Conservation (phyloP, 2,329 filamentous ascomycete species). For the Knufia petricola region DNA sequence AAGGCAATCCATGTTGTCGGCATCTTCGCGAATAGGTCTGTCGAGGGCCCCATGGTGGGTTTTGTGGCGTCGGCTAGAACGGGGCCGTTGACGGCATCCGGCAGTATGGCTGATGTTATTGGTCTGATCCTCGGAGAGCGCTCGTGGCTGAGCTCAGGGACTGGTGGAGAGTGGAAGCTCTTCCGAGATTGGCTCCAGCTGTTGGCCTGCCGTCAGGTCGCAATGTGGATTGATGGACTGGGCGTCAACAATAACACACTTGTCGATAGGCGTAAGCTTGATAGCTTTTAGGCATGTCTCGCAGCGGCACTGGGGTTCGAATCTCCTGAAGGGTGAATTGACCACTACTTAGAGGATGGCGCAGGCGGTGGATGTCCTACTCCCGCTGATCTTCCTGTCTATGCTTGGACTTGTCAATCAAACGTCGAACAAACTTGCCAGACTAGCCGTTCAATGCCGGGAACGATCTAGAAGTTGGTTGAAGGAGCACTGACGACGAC, state of each 20-base stretch:
- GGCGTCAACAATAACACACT: neutral
- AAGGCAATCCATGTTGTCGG: neutral
- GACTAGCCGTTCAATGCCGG: no score
- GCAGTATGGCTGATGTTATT: neutral
- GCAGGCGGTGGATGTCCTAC: no score
- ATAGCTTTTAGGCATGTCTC: no score
- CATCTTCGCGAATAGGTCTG: neutral
- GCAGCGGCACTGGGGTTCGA: no score
- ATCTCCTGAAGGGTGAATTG: no score
- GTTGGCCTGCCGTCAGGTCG: neutral
- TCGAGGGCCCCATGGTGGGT: neutral
- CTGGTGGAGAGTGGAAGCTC: neutral
- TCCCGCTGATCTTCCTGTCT: no score
- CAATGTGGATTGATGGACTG: neutral
- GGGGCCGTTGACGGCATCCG: neutral
- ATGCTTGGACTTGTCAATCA: no score
- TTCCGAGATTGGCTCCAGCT: neutral
- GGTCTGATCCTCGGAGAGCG: neutral
- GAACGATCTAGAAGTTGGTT: no score
- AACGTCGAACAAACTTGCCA: no score
- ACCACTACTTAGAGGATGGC: no score
- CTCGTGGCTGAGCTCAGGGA: neutral
- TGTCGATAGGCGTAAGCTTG: no score
- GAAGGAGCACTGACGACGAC: no score
- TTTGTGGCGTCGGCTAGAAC: neutral